Base-by-base conservation (phyloP, 768 basidiomycete genomes). In the Termitomyces sp. region DNA sequence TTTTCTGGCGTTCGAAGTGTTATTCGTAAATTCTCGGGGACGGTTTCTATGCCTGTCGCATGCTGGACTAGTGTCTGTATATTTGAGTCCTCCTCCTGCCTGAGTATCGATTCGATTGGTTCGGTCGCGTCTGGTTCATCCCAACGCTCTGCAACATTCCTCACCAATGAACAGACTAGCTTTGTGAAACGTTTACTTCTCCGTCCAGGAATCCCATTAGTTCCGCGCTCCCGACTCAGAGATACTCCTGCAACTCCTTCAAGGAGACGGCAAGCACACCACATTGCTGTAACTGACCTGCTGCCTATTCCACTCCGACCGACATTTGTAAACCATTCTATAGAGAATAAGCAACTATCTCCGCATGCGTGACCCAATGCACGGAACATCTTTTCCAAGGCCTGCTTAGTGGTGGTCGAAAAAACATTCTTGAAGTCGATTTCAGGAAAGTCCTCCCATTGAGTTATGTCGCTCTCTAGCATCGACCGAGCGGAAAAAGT, bases 301-400 rank as follows among this genome's bases (percentile, higher is more conserved):
- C 63, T 68, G 10, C 74, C 76, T 17, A 68, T 72, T 23, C 81
- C 76, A 34, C 70, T 70, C 43, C 75, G 71, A 4, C 79, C 81
- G 12, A 84, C 74, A 45, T 78, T 78, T 12, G 83, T 69, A 59
- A 96, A 86, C 85, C 96, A 95, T 62, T 94, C 90, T 5, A 94
- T 84, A 8, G 93, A 76, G 59, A 84, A 90, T 27, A 94, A 72
- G 50, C 83, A 84, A 16, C 77, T 73, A 53, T 90, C 86, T 1
- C 86, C 87, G 2, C 80, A 83, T 11, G 86, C 87, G 17, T 66
- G 64, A 3, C 94, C 94, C 25, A 95, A 70, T 0, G 83, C 74
- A 51, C 79, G 81, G 47, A 98, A 80, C 88, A 95, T 92, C 14
- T 72, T 70, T 57, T 81, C 80, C 42, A 98, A 67, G 2, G 84